Base-by-base conservation (phyloP, 192 early-diverging fungal genomes). In the Backusella sp. region DNA sequence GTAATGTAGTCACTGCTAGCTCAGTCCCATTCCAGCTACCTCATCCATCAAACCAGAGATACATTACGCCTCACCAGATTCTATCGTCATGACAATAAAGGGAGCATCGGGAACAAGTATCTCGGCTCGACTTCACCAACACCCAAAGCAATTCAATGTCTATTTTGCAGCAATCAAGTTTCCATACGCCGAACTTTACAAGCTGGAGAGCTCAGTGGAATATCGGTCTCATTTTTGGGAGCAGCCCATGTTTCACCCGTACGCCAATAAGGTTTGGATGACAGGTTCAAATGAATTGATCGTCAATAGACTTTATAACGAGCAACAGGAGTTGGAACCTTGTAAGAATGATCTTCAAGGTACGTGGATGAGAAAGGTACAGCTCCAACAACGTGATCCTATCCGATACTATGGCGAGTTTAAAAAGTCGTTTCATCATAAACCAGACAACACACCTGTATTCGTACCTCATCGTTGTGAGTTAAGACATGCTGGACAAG, bases 221-320 rank as follows among this genome's bases (percentile, higher is more conserved):
- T 72, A 71, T 75, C 68, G 78, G 41, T 79, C 73, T 49, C 70
- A 75, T 62, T 79, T 79, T 72, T 79, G 78, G 73, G 53, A 69
- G 21, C 26, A 37, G 4, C 78, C 78, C 2, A 72, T 74, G 21
- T 11, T 35, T 23, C 78, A 79, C 49, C 17, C 66, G 62, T 23
- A 49, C 65, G 34, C 78, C 68, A 8, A 66, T 71, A 49, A 65
- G 49, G 4, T 75, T 75, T 66, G 34, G 37, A 39, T 79, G 73
- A n/a, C 21, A 37, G 17, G 75, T 75, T 46, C 37, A 59, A 9
- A 41, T 79, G 8, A 42, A 49, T 35, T 73, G 74, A 34, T 36
- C 44, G 44, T n/a, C 49, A 66, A 14, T 12, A 69, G 37, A 41
- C 12, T 36, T 9, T 11, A 4, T 7, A 41, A 23, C 5, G 49